Evolutionary conservation across 345 rosid genomes (phyloP), one percentile per base, ranked within the genome.

Genomic region (Acer saccharum): DNA sequence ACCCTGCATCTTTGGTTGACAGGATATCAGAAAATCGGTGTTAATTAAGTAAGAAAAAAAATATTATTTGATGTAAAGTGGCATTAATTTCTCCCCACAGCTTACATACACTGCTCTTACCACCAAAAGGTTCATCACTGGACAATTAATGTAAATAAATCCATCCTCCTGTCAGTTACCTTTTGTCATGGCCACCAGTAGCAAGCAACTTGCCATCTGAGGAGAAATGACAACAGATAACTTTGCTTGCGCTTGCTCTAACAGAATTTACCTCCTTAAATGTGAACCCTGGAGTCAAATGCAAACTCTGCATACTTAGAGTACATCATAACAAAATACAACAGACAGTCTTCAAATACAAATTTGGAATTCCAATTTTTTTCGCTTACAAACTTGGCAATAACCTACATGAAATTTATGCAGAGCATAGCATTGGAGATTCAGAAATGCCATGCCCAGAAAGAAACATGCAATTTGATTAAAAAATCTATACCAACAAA

Each of bases 171-270:
- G 71, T 61, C 27, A 76, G 83, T 80, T 77, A 90, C 99, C 94
- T 92, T 95, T 94, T 96, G 86, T 96, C 99, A 83, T 92, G 98
- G 76, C 99, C 99, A 35, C 97, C 97, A 81, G 91, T 96, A 71
- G 98, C 99, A 82, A 96, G 96, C 82, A 91, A 78, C 86, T 94
- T 94, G 27, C 99, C 99, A 82, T 96, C 97, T 7, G 98, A 94
- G 55, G 99, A 96, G 88, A 96, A 96, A 84, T 96, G 97, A 79
- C 98, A 96, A 79, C 90, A 91, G 52, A 82, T 46, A 68, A 96
- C 95, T 86, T 94, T 96, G 84, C 86, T 88, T 58, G 79, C 41
- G 87, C 99, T 95, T 71, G 99, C 99, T 78, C 87, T 91, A 50
- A 88, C 88, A 77, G 97, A 81, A 78, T 70, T 88, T 71, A 94